Evolutionary conservation across 345 rosid species (phyloP), one percentile per base, ranked within the genome.

Genomic region (Populus tremula): DNA sequence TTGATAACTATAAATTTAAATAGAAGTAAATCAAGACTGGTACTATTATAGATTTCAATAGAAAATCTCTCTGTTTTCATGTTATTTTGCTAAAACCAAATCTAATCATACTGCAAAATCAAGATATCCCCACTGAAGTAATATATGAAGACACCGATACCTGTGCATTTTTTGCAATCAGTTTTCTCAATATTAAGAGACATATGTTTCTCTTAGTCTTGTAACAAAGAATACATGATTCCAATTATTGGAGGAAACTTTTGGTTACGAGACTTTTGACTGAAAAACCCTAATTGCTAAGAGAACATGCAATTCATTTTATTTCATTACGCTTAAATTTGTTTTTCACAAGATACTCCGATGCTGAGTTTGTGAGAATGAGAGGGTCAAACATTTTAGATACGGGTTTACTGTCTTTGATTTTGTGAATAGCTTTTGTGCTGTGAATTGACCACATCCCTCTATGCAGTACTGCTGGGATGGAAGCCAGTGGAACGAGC

Each of bases 401-500:
- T 10, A n/a, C 21, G 1, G 3, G 21, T 10, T 59, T 47, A 68
- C 16, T 5, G 3, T 35, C 10, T 27, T 68, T 21, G 67, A 49
- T 56, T 70, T 13, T 27, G 33, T 13, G 35, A 38, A 75, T 35
- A 36, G 20, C n/a, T 67, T 70, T 53, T 68, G n/a, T 36, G 36
- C 25, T 72, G 72, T 18, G 76, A 45, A 71, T 36, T 20, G 16
- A 8, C 36, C 33, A 65, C 36, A 1, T 33, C 67, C 50, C 41
- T 56, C 18, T 45, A n/a, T 74, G 80, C 79, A 91, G 97, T 81
- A 93, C 95, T 27, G 94, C 95, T 74, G 97, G 97, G n/a, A 93
- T 93, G 97, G 97, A 93, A 81, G 97, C 97, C 33, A 93, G 97
- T 82, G 97, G 97, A 84, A 93, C 97, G 70, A 91, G 97, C 86